phyloP scores from a whole-genome alignment of 2,329 filamentous ascomycete species.

The Colletotrichum karsti region DNA sequence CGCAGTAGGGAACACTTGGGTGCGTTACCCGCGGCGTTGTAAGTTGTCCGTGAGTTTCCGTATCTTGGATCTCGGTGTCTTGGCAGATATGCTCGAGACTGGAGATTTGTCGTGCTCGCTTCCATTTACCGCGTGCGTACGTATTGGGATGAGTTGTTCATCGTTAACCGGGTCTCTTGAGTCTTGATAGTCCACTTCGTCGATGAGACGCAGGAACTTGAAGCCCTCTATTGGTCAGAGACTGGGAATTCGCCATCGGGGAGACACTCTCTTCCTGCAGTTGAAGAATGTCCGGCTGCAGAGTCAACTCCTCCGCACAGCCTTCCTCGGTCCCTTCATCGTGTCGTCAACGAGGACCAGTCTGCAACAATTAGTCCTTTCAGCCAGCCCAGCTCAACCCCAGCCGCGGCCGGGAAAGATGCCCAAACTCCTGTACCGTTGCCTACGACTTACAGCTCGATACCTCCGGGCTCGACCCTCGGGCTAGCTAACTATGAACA shows the following conservation, averaged over 20 bases:
- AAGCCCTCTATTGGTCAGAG: slow-evolving; percentile 19
- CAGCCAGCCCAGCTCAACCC: background rate
- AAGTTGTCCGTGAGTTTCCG: background rate
- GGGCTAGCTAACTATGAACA: slow-evolving; percentile 24
- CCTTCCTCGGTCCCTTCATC: background rate
- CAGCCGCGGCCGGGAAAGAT: slow-evolving; percentile 16
- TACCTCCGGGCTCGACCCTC: background rate
- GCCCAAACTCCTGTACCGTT: background rate
- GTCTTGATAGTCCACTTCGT: slow-evolving; percentile 7
- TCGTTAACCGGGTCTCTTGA: background rate
- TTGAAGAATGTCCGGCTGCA: background rate
- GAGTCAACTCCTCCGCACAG: background rate
- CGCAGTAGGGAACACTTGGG: slow-evolving; percentile 1
- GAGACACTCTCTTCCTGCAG: background rate
- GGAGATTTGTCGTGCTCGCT: background rate
- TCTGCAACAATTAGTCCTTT: background rate
- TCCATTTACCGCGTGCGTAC: background rate
- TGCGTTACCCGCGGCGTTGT: slow-evolving; percentile 21
- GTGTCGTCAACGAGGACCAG: background rate
- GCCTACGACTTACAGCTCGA: background rate
- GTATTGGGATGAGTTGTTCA: background rate
- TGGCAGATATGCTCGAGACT: background rate
- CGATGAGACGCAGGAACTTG: slow-evolving; percentile 22
- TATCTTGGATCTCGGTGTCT: background rate
- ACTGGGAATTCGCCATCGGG: background rate